Evolutionary conservation across 352 stramenopile species (phyloP).

Genomic region (Phytophthora sojae): DNA sequence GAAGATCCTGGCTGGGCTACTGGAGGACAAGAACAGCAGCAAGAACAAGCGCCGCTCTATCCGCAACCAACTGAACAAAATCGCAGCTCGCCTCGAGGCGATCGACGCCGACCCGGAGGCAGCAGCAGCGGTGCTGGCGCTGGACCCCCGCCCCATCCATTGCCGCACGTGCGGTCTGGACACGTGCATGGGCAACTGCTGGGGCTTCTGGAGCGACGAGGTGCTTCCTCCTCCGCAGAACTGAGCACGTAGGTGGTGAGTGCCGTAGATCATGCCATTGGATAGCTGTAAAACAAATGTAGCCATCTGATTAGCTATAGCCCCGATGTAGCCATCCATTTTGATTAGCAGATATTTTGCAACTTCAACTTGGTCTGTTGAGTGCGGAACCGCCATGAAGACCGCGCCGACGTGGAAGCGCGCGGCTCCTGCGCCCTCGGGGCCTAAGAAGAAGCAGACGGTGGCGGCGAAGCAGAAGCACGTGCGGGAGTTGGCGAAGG

Average conservation of each 20-base stretch:
- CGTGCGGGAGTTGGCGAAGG: constrained; percentile 72
- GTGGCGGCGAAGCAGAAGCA: constrained; percentile 79
- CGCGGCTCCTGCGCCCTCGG: neutral
- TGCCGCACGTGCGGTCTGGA: constrained; percentile 67
- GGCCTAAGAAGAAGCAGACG: constrained; percentile 36
- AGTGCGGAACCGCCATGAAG: constrained; percentile 46
- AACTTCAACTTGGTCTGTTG: constrained; percentile 20
- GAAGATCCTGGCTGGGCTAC: constrained; percentile 52
- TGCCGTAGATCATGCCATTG: too few species aligned
- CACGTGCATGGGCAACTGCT: constrained; percentile 73
- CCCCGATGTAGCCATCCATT: constrained; percentile 20
- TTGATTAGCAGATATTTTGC: neutral
- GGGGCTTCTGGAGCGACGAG: constrained; percentile 80
- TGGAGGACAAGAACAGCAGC: constrained; percentile 63
- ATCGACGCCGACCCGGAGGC: constrained; percentile 52
- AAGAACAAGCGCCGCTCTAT: constrained; percentile 79
- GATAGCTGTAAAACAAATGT: neutral
- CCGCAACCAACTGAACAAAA: constrained; percentile 75
- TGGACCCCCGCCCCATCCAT: constrained; percentile 59
- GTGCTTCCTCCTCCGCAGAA: constrained; percentile 32
- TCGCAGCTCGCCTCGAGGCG: constrained; percentile 50
- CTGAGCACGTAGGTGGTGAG: constrained; percentile 2
- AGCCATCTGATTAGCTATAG: neutral
- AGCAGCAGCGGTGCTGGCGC: constrained; percentile 37
- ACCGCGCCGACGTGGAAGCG: constrained; percentile 23